Base-by-base conservation (phyloP, 1,139 yeast genomes). In the Suhomyces wounanorum region DNA sequence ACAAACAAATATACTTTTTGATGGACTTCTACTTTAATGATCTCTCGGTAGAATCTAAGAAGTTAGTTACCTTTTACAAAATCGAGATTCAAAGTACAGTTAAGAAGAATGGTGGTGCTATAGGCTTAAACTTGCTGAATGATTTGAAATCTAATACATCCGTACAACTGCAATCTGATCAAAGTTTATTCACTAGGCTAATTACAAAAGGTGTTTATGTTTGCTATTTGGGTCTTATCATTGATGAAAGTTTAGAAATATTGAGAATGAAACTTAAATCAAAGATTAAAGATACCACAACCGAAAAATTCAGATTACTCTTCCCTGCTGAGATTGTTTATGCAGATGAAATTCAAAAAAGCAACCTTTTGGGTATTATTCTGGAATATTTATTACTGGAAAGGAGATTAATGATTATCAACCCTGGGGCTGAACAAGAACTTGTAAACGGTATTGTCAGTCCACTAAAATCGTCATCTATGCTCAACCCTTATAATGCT, bases 1-100 rank as follows among this genome's bases (percentile, higher is more conserved):
- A 59, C 47, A 52, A 57, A n/a, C 79, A 75, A 51, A 51, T 75
- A 14, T 48, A 50, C n/a, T 73, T 70, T 52, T 54, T 77, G 25
- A 49, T 77, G 10, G 71, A 71, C 23, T 65, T 61, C 49, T 75
- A 72, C 55, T 72, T 70, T 57, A 57, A 57, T 43, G 58, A 59
- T 23, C 35, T 49, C 28, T 56, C 43, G 30, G 50, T 58, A 21
- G 70, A 67, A 41, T 63, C 72, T 1, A 59, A 60, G 38, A 52
- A 62, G 35, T 53, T 73, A 16, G 58, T 72, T 8, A 41, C 33
- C 2, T 64, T 72, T 41, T 75, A 66, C 58, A 65, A 62, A 47
- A 53, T 56, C 8, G 72, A 72, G 18, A 66, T 75, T 3, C 56
- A 58, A 14, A 50, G 49, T 11, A 51, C 64, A 3, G 56, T 68